Conservation (phyloP, 1,139 yeast genomes). For the Yamadazyma diddensiae region DNA sequence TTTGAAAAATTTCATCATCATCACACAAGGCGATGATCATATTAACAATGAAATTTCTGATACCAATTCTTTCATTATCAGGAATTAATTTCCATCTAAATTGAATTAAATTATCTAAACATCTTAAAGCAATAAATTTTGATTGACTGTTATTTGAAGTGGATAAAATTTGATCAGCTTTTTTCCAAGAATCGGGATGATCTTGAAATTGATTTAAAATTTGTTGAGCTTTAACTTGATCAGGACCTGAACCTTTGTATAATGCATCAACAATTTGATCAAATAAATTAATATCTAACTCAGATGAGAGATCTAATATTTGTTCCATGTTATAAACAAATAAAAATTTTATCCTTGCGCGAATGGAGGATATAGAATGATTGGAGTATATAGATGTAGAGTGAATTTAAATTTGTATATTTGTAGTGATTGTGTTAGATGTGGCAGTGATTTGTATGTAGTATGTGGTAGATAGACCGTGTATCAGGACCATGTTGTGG, state of each 20-base stretch:
- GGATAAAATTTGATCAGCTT: conserved; percentile 86
- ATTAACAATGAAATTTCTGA: conserved; percentile 83
- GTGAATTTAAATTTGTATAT: too few species aligned
- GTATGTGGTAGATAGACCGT: too few species aligned
- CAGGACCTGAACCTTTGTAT: conserved; percentile 77
- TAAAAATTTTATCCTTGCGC: conserved; percentile 1
- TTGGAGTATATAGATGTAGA: neutral
- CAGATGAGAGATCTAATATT: conserved; percentile 81
- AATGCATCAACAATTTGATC: conserved; percentile 89
- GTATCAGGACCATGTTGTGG: too few species aligned
- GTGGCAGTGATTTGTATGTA: too few species aligned
- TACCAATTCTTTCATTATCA: conserved; percentile 80
- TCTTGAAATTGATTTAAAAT: conserved; percentile 88
- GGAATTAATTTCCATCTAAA: conserved; percentile 95
- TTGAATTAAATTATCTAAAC: conserved; percentile 83
- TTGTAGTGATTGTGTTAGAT: too few species aligned
- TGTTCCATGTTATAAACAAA: conserved; percentile 56
- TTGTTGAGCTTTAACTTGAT: conserved; percentile 79
- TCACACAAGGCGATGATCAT: conserved; percentile 93
- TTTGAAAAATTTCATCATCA: conserved; percentile 70
- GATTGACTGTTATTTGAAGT: conserved; percentile 78
- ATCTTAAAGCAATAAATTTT: conserved; percentile 86
- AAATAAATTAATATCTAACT: conserved; percentile 72
- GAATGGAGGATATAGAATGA: neutral
- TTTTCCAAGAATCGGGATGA: conserved; percentile 94